phyloP scores from a whole-genome alignment of 495 filamentous ascomycete species.

The Beverwykella pulmonaria region DNA sequence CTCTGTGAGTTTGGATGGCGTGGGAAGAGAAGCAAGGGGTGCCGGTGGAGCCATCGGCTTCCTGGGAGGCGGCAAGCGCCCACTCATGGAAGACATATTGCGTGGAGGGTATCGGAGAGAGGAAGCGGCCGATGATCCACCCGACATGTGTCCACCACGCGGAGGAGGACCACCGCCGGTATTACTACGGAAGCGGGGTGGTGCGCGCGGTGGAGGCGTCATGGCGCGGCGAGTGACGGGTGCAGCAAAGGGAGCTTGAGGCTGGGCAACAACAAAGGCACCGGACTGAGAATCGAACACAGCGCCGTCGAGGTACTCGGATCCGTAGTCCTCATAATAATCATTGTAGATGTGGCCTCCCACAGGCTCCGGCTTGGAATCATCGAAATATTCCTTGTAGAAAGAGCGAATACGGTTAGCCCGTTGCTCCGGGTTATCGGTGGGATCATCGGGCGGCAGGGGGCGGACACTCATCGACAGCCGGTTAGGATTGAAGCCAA shows the following conservation, averaged over 20 bases:
- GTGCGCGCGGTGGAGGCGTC: conserved; percentile 87
- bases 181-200: conserved; percentile 69
- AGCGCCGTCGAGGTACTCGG: conserved; percentile 65
- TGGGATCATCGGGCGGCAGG: conserved; percentile 83
- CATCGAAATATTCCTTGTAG: conserved; percentile 99
- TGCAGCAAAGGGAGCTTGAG: conserved; percentile 69
- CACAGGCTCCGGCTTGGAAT: conserved; percentile 63
- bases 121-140: conserved; percentile 31
- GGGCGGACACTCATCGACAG: conserved; percentile 91
- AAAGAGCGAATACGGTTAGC: conserved; percentile 97
- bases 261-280: conserved; percentile 67
- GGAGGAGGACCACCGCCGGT: conserved; percentile 50
- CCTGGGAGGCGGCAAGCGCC: conserved; percentile 54
- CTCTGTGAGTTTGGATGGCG: conserved; percentile 82
- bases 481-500: conserved; percentile 64
- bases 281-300: conserved; percentile 76
- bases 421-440: conserved; percentile 85
- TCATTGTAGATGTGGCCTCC: conserved; percentile 41
- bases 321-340: conserved; percentile 73
- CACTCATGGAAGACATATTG: conserved; percentile 40
- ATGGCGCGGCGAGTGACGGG: conserved; percentile 87
- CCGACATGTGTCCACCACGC: conserved; percentile 44
- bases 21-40: conserved; percentile 75
- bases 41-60: conserved; percentile 73
- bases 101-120: conserved; percentile 45